Evolutionary conservation across 352 stramenopile species (phyloP), one percentile per base, ranked within the genome.

Genomic region (Thalassiosira hispida): DNA sequence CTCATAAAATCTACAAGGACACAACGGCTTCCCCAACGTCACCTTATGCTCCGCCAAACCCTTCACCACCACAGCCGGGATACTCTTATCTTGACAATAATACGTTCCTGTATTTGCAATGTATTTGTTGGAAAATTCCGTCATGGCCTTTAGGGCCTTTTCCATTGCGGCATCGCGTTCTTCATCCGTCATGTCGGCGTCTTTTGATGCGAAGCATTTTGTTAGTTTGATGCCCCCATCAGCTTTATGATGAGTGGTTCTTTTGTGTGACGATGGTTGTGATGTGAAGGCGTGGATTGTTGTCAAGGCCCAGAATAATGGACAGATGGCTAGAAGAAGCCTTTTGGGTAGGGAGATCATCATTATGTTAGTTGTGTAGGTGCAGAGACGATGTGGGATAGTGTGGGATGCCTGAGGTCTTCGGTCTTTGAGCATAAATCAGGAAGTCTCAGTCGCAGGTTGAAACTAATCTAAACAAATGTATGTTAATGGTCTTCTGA

Each of bases 1-100:
- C 42, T 94, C 89, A 62, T 95, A 95, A 79, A 91, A 93, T 56
- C 90, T 78, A 62, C 90, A 95, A 5, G 90, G 90, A 56, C 90
- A 95, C 23, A 95, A 62, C 1, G 90, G 90, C 14, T 87, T 79
- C 12, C 90, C 90, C 22, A 94, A 63, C 11, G 73, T 77, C 14
- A 93, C 83, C 67, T 94, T 94, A 62, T 94, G 90, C 64, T 94
- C 88, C 0, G 90, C 90, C 20, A 94, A 61, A 16, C 90, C 90
- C 44, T 92, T 91, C 23, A 94, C 93, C 0, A 94, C 90, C 16
- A 92, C 88, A 11, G 90, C 79, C 5, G 90, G 76, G 27, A 93
- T 77, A 16, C 77, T 85, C 29, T 84, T 85, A 38, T 94, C 88
- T 7, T 64, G 61, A 69, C 88, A 94, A 38, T 93, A 83, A 51